Evolutionary conservation across 129 eudicot species (phyloP).

Genomic region (Tanacetum coccineum): DNA sequence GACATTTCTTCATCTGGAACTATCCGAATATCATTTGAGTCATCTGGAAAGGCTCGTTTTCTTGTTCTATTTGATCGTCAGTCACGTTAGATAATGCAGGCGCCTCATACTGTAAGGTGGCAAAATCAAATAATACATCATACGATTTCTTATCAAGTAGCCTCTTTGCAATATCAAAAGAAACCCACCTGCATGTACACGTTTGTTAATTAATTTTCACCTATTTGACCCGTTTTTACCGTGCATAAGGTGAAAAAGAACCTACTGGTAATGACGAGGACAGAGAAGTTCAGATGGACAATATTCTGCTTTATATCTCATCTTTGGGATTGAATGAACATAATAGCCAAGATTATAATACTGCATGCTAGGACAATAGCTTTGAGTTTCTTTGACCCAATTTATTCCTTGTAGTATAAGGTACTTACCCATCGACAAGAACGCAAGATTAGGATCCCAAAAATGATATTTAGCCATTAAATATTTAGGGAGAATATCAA

Average conservation of each 20-base stretch:
- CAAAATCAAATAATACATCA: conserved; percentile 66
- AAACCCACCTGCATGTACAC: conserved; percentile 66
- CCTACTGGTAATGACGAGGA: too few species aligned
- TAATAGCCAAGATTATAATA: conserved; percentile 90
- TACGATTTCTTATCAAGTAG: conserved; percentile 65
- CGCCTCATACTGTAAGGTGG: conserved; percentile 39
- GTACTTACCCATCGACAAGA: conserved; percentile 74
- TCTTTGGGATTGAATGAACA: conserved; percentile 69
- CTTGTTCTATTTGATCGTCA: conserved; percentile 43
- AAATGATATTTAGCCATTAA: conserved; percentile 80
- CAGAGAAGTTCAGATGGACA: background rate
- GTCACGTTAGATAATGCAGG: conserved; percentile 17
- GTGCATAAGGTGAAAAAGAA: background rate
- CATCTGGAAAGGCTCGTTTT: conserved; percentile 49
- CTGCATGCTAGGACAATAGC: conserved; percentile 60
- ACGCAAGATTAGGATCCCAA: conserved; percentile 91
- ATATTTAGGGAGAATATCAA: conserved; percentile 92
- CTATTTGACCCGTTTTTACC: background rate
- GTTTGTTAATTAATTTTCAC: conserved; percentile 8
- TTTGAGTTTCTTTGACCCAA: conserved; percentile 64
- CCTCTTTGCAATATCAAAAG: conserved; percentile 68
- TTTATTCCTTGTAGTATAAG: conserved; percentile 74
- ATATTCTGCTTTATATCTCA: conserved; percentile 87
- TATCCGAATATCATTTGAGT: too few species aligned
- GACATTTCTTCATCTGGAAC: conserved; percentile 60